A percentile compares a stretch with the other conserved stretches of the same genome.
These are phyloP conservation scores for Chaetomium tenue DNA, from an alignment of 495 filamentous ascomycete species.

Conservation along the genomic window DNA sequence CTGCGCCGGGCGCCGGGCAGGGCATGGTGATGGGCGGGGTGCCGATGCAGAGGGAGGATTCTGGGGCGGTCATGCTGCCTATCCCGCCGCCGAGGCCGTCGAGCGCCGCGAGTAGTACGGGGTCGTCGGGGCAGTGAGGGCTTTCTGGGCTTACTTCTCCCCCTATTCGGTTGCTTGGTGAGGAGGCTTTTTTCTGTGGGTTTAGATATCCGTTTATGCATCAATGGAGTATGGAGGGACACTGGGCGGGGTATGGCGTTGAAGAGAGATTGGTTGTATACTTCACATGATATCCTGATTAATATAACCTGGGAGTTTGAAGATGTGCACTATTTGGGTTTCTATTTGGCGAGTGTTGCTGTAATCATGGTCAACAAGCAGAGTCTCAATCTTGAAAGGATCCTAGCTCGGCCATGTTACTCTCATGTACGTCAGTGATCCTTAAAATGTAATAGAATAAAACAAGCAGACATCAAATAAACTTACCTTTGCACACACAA, in stretches of 20 bases:
- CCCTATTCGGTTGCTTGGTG: not conserved
- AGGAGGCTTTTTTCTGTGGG: not conserved
- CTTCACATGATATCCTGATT: conserved; percentile 8
- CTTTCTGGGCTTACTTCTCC: not conserved
- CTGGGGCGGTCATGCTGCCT: conserved; percentile 26
- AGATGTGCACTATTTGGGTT: not conserved
- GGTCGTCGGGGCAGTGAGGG: conserved; percentile 39
- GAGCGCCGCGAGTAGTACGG: conserved; percentile 44
- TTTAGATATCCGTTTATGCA: not conserved
- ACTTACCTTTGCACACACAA: too few relatives aligned
- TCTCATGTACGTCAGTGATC: too few relatives aligned
- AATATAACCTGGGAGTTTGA: not conserved
- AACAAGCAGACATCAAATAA: too few relatives aligned
- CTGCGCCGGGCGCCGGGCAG: conserved; percentile 25
- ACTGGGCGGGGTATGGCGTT: conserved; percentile 3
- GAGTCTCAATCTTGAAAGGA: too few relatives aligned
- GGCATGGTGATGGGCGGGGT: conserved; percentile 43
- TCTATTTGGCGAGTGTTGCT: not conserved
- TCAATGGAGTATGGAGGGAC: conserved; percentile 5
- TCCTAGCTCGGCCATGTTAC: too few relatives aligned
- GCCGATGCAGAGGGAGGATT: conserved; percentile 48
- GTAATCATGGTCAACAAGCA: too few relatives aligned
- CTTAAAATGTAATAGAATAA: too few relatives aligned
- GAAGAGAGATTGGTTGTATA: not conserved
- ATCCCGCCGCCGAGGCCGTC: conserved; percentile 43